Percentiles rank a stretch among this genome's conserved stretches.
These are phyloP conservation scores for Candida rishiriensis DNA, from an alignment of 805 yeast genomes.

Conservation along the genomic window DNA sequence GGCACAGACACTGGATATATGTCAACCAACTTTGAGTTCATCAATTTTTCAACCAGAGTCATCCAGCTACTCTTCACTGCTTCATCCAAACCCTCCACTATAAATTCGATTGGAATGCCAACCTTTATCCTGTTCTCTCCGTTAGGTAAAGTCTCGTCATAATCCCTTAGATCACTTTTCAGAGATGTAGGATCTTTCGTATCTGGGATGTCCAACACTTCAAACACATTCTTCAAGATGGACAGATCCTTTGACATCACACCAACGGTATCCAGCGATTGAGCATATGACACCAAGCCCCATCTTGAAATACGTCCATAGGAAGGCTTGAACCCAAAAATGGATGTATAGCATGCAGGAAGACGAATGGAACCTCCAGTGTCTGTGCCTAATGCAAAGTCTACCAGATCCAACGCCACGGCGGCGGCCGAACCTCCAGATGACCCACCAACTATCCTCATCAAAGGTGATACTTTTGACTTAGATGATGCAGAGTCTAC, in stretches of 20 bases:
- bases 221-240: slow-evolving; percentile 44
- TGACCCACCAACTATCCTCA: slow-evolving; percentile 76
- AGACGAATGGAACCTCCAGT: slow-evolving; percentile 95
- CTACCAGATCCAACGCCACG: slow-evolving; percentile 66
- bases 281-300: slow-evolving; percentile 93
- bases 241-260: slow-evolving; percentile 52
- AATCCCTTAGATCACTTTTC: slow-evolving; percentile 30
- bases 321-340: slow-evolving; percentile 86
- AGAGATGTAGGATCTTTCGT: slow-evolving; percentile 75
- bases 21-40: slow-evolving; percentile 43
- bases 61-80: slow-evolving; percentile 46
- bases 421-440: slow-evolving; percentile 97
- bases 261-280: slow-evolving; percentile 93
- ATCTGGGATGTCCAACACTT: slow-evolving; percentile 57
- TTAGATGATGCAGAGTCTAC: slow-evolving; percentile 5
- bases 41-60: slow-evolving; percentile 39
- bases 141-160: slow-evolving; percentile 3
- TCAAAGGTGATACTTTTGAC: slow-evolving; percentile 13
- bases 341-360: slow-evolving; percentile 85
- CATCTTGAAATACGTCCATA: slow-evolving; percentile 89
- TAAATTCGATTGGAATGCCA: slow-evolving; percentile 73
- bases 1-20: slow-evolving; percentile 69
- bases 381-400: slow-evolving; percentile 86
- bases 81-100: slow-evolving; percentile 48
- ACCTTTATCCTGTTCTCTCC: slow-evolving; percentile 34